Base-by-base conservation (phyloP, 2,329 filamentous ascomycete species). In the Dactylella cylindrospora region DNA sequence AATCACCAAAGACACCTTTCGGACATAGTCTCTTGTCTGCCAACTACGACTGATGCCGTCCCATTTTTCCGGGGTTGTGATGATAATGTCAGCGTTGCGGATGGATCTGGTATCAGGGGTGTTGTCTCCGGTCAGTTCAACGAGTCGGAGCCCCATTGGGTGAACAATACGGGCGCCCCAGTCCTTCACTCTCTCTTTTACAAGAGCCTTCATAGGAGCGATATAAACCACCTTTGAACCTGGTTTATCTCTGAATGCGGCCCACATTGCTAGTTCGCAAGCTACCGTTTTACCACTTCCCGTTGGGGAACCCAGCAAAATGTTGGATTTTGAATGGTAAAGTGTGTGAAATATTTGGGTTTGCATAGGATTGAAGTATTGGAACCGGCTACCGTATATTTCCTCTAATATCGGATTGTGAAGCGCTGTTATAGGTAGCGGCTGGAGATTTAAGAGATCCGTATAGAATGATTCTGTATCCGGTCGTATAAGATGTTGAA, bases 1-100 rank as follows among this genome's bases (percentile, higher is more conserved):
- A 65, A 98, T 96, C 46, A 98, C 93, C 12, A 98, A 77, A 62
- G 90, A 91, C 60, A 98, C 93, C 73, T 96, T 86, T 46, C 90
- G 84, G 32, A 98, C 93, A 68, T 98, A 98, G 62, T 88, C 87
- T 82, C 93, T 86, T 3, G 91, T 97, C 73, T 97, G 90, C 93
- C 94, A 98, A 70, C 88, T 95, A 80, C 93, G 87, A 68, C 89
- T 95, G 68, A 98, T 97, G 81, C 94, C 94, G 71, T 98, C 94
- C 93, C 93, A 98, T 72, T 98, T 98, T 75, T 98, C 93, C n/a
- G 93, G 94, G 0, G 94, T 98, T 0, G 93, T 98, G 69, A 98
- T 90, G 69, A 98, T 98, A 65, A 98, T 89, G 71, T 98, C 93
- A 2, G 93, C 93, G 71, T 97, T 86, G 68, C 90, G 83, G 68